Evolutionary conservation across 805 yeast species (phyloP).

Genomic region (Saturnispora mendoncae): DNA sequence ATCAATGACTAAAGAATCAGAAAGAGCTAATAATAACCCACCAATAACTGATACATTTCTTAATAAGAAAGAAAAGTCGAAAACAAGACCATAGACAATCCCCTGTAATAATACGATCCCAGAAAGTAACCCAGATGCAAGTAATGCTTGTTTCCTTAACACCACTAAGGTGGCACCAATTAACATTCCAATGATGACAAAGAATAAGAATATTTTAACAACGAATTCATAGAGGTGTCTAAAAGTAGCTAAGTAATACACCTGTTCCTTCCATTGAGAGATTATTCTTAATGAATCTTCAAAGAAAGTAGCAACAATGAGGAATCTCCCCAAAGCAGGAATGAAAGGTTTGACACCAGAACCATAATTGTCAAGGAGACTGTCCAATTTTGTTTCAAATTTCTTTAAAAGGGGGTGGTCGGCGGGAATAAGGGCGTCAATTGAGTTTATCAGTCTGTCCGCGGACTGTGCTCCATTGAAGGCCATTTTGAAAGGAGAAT

Average conservation of each 20-base stretch:
- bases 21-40: constrained; percentile 77
- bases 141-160: constrained; percentile 54
- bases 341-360: constrained; percentile 59
- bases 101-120: constrained; percentile 78
- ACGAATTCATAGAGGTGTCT: constrained; percentile 72
- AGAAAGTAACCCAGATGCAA: constrained; percentile 62
- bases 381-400: constrained; percentile 50
- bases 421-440: constrained; percentile 26
- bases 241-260: constrained; percentile 69
- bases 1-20: constrained; percentile 77
- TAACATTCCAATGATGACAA: constrained; percentile 62
- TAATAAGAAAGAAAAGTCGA: constrained; percentile 72
- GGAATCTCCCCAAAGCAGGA: constrained; percentile 80
- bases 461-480: constrained; percentile 1
- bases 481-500: neutral
- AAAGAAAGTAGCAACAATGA: constrained; percentile 87
- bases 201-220: constrained; percentile 58
- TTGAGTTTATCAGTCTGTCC: constrained; percentile 17
- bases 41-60: constrained; percentile 89
- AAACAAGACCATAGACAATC: constrained; percentile 74
- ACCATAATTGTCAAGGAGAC: constrained; percentile 39
- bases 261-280: constrained; percentile 88
- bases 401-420: constrained; percentile 26
- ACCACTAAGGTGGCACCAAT: constrained; percentile 65
- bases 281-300: constrained; percentile 82